These are phyloP conservation scores for Hemileccinum impolitum DNA, from an alignment of 768 basidiomycete genomes.

Conservation along the genomic window DNA sequence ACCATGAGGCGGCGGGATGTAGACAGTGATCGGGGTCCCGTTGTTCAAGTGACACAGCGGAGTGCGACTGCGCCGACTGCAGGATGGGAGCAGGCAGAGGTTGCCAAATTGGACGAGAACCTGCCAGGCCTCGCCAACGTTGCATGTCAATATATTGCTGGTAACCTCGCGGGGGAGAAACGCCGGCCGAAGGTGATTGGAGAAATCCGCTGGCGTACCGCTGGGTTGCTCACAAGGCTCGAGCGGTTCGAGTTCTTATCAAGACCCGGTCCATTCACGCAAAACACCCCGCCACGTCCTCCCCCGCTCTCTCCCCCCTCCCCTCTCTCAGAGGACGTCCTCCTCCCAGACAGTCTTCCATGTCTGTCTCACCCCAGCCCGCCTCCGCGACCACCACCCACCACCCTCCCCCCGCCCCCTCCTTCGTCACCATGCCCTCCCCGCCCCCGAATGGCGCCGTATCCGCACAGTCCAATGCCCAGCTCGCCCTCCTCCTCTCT, in stretches of 20 bases:
- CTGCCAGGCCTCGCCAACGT: conserved; percentile 29
- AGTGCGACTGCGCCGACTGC: conserved; percentile 19
- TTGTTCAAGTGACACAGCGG: conserved; percentile 4
- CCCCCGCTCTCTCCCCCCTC: neutral
- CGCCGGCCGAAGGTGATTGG: conserved; percentile 23
- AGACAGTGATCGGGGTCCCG: conserved; percentile 19
- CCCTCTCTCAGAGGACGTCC: neutral
- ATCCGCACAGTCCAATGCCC: conserved; percentile 38
- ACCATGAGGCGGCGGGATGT: conserved; percentile 25
- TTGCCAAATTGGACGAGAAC: conserved; percentile 12
- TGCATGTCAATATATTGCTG: conserved; percentile 21
- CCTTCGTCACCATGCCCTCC: conserved; percentile 5
- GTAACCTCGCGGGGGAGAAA: conserved; percentile 21
- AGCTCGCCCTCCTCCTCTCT: conserved; percentile 57
- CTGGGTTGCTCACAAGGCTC: conserved; percentile 6
- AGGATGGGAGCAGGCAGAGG: conserved; percentile 1
- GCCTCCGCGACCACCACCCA: neutral
- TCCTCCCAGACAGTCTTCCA: no score
- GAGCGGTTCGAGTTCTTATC: conserved; percentile 14
- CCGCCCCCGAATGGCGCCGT: conserved; percentile 17
- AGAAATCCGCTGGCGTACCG: conserved; percentile 18
- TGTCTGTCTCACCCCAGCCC: conserved; percentile 23
- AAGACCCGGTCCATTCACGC: neutral
- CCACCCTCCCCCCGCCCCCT: neutral
- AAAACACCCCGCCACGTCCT: no score